phyloP scores from a whole-genome alignment of 129 eudicot genomes.

The Tagetes patula region DNA sequence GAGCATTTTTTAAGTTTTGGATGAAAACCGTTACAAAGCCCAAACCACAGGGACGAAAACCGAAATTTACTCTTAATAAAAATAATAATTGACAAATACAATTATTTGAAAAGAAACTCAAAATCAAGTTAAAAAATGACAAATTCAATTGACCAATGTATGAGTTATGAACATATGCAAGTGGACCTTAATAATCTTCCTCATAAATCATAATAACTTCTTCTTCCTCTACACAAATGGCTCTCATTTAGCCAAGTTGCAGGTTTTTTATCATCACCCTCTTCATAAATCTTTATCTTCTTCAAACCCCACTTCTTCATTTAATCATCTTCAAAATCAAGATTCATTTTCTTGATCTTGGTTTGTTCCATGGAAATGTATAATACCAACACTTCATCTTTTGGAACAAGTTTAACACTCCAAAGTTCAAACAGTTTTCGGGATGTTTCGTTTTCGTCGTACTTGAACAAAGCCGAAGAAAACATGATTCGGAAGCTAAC shows the following conservation, averaged over 20 bases:
- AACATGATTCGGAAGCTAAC: conserved; percentile 34
- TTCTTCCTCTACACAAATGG: conserved; percentile 32
- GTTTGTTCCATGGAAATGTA: conserved; percentile 29
- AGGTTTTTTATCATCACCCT: conserved; percentile 25
- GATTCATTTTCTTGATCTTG: background rate
- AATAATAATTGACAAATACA: background rate
- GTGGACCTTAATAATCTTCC: conserved; percentile 40
- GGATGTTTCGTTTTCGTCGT: conserved; percentile 68
- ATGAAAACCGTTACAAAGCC: too few species aligned
- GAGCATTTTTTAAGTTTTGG: too few species aligned
- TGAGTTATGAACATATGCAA: conserved; percentile 36
- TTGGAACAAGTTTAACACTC: conserved; percentile 38
- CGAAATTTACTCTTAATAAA: too few species aligned
- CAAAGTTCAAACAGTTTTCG: conserved; percentile 36
- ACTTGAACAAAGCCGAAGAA: conserved; percentile 54
- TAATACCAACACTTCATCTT: conserved; percentile 31
- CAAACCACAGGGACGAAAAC: too few species aligned
- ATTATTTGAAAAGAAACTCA: conserved; percentile 2
- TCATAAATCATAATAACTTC: conserved; percentile 15
- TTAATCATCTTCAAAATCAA: background rate
- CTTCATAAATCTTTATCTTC: conserved; percentile 12
- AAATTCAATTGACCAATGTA: conserved; percentile 17
- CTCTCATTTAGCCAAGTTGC: conserved; percentile 39
- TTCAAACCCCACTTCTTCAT: conserved; percentile 12
- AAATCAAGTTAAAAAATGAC: conserved; percentile 25